Percentiles rank a stretch among this genome's conserved stretches.
These are phyloP conservation scores for Pseudopithomyces maydicus DNA, from an alignment of 2,329 filamentous ascomycete genomes.

Conservation along the genomic window DNA sequence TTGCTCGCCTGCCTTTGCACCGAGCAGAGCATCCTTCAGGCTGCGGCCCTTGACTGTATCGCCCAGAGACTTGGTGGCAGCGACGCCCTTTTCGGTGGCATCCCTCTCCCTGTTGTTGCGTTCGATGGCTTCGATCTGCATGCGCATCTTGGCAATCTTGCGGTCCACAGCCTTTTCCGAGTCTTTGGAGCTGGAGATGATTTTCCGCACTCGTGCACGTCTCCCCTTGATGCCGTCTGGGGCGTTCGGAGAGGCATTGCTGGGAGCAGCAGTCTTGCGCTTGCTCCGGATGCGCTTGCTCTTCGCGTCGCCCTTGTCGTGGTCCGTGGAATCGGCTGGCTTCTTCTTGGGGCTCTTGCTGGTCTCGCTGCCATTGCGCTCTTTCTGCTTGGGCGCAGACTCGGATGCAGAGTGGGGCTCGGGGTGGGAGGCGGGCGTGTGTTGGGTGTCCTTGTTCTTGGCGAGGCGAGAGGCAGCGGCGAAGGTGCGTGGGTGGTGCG, in stretches of 20 bases:
- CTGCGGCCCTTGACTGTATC: not conserved
- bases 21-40: constrained; percentile 1
- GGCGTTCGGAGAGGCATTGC: not conserved
- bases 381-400: not conserved
- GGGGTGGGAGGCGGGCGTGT: no score
- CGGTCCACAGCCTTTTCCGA: not conserved
- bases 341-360: no score
- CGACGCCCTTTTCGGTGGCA: not conserved
- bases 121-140: not conserved
- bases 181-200: not conserved
- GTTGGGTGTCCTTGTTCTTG: not conserved
- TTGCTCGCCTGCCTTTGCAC: not conserved
- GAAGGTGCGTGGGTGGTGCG: not conserved
- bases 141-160: not conserved
- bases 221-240: not conserved
- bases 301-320: not conserved
- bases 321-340: no score
- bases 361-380: not conserved
- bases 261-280: not conserved
- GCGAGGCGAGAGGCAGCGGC: not conserved
- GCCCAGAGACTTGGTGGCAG: not conserved
- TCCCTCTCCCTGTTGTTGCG: not conserved
- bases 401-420: not conserved
- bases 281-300: not conserved
- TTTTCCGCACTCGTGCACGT: not conserved